Evolutionary conservation across 805 yeast genomes (phyloP), one percentile per base, ranked within the genome.

Genomic region (Diddensiella santjacobensis): DNA sequence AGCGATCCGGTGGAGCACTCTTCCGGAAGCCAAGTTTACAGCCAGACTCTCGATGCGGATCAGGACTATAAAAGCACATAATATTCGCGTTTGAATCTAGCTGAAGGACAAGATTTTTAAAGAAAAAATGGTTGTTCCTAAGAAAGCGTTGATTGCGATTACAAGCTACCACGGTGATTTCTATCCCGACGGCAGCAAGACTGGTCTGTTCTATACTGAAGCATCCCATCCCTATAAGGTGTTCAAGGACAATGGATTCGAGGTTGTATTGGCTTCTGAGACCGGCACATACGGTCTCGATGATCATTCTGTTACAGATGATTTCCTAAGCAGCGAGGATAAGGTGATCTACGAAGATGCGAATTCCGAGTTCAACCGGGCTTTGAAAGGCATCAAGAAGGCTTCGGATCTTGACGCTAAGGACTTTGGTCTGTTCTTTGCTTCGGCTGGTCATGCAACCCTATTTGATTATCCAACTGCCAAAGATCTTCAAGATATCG

Each of bases 381-480:
- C 65, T 18, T 52, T 79, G 26, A 58, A 62, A 20, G 57, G 63
- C n/a, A 60, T 75, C 56, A 75, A 74, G 65, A 72, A 70, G 51
- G 74, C 81, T 3, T 55, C 71, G n/a, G 80, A 75, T 22, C 63
- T 80, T 40, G 62, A 75, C 45, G 62, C 81, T 8, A 59, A 61
- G 11, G 79, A 78, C 35, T 82, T 71, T 62, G 71, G 71, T 41
- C 70, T 80, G 51, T 73, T 81, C 60, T 80, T 70, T 55, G 84
- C 82, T 36, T 73, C 84, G 41, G 87, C 79, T 44, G 87, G 87
- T 30, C 87, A 83, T 58, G 87, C 78, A 24, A 68, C 81, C 23
- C 54, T 75, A 36, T 77, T 73, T 53, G 87, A 81, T 61, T 79
- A 70, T 64, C 83, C 83, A 40, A 67, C 61, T 2, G 82, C 83